phyloP scores from a whole-genome alignment of 345 rosid genomes.

The Fremontodendron californicum region DNA sequence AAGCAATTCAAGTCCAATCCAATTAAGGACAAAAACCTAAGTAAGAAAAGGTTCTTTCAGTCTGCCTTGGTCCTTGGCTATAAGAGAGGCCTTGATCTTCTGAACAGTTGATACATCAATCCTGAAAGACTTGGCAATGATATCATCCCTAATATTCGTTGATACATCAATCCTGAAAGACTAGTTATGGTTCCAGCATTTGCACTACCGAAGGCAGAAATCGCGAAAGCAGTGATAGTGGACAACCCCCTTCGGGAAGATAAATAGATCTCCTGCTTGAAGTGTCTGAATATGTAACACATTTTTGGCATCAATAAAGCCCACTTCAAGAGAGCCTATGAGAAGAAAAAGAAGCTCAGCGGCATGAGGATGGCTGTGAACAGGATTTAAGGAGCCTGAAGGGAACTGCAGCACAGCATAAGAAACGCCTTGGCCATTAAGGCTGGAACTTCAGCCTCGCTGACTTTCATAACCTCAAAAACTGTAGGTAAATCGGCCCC shows the following conservation, averaged over 20 bases:
- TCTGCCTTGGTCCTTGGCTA: neutral
- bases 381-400: neutral
- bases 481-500: neutral
- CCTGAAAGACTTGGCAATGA: neutral
- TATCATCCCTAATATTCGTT: neutral
- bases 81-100: neutral
- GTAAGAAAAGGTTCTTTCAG: neutral
- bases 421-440: neutral
- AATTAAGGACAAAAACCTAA: neutral
- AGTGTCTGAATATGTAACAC: neutral
- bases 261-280: neutral
- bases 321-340: neutral
- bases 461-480: neutral
- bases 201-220: neutral
- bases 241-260: neutral
- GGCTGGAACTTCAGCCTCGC: neutral
- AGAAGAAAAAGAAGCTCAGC: slow-evolving; percentile 5
- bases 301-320: neutral
- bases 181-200: neutral
- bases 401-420: neutral
- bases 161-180: neutral
- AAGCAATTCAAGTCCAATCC: neutral
- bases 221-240: neutral
- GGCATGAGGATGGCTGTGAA: neutral
- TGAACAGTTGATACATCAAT: neutral